Percentiles rank a stretch among this genome's conserved stretches.
These are phyloP conservation scores for Neofusicoccum umdonicola DNA, from an alignment of 2,329 filamentous ascomycete genomes.

Conservation along the genomic window DNA sequence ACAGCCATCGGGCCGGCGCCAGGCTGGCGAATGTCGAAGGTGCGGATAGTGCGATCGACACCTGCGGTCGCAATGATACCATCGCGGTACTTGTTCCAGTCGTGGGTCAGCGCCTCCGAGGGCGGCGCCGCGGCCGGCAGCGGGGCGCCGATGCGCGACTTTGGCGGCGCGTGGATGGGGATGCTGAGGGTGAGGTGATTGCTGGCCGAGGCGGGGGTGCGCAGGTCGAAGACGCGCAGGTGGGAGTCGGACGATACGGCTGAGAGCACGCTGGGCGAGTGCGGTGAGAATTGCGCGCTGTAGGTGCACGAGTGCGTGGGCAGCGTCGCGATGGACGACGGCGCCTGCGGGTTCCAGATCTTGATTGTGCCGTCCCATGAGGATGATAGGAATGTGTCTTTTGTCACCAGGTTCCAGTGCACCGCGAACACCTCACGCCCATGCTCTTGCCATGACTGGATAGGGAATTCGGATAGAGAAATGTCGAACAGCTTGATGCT, in stretches of 20 bases:
- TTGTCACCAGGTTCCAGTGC: constrained; percentile 86
- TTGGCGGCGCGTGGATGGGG: constrained; percentile 71
- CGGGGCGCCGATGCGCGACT: constrained; percentile 46
- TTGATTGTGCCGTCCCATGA: constrained; percentile 98
- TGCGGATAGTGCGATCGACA: constrained; percentile 82
- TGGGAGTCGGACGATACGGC: constrained; percentile 87
- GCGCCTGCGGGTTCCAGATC: constrained; percentile 83
- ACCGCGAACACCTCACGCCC: constrained; percentile 90
- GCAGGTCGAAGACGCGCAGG: constrained; percentile 85
- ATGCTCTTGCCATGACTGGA: constrained; percentile 92
- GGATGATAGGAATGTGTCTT: constrained; percentile 84
- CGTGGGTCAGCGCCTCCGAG: constrained; percentile 84
- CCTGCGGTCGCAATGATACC: constrained; percentile 82
- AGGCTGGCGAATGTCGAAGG: constrained; percentile 83
- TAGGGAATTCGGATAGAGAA: constrained; percentile 74
- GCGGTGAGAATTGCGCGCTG: constrained; percentile 84
- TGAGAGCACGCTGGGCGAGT: constrained; percentile 80
- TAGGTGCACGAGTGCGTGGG: constrained; percentile 94
- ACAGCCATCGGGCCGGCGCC: constrained; percentile 68
- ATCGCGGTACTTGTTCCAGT: constrained; percentile 98
- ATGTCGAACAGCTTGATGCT: constrained; percentile 94
- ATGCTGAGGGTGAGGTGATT: constrained; percentile 84
- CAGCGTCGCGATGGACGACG: constrained; percentile 74
- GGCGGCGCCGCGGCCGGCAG: constrained; percentile 54
- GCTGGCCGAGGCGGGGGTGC: constrained; percentile 78